Conservation (phyloP, 805 yeast species). For the Alloascoidea africana region DNA sequence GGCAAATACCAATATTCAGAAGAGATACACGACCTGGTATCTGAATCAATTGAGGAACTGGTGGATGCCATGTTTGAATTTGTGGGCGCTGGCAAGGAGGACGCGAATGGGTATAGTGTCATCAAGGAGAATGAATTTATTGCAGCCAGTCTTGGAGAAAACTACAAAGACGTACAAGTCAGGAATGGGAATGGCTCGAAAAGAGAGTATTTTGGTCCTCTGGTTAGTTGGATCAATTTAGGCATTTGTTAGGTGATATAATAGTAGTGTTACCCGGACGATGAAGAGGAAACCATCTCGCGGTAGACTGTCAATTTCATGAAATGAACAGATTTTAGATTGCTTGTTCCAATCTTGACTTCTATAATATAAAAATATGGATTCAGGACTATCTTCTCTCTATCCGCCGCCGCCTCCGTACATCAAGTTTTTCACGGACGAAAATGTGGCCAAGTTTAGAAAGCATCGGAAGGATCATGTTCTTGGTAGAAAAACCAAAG, state of each 20-base stretch:
- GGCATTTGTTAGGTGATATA: neutral
- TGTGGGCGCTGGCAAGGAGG: neutral
- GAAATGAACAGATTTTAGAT: no score
- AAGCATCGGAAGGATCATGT: slow-evolving; percentile 11
- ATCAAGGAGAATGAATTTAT: neutral
- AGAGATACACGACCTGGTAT: neutral
- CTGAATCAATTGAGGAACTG: neutral
- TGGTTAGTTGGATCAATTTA: slow-evolving; percentile 1
- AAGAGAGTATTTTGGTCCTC: neutral
- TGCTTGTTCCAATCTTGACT: no score
- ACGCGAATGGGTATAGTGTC: neutral
- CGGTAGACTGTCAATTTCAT: no score
- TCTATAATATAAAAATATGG: no score
- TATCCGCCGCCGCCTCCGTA: slow-evolving; percentile 94
- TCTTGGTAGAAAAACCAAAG: slow-evolving; percentile 8
- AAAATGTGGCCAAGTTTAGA: slow-evolving; percentile 35
- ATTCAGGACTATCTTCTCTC: slow-evolving; percentile 51
- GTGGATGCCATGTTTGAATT: neutral
- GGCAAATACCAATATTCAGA: no score
- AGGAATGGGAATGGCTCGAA: neutral
- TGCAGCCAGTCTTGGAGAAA: neutral
- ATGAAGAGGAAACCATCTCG: no score
- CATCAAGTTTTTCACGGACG: slow-evolving; percentile 55
- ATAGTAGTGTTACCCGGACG: no score
- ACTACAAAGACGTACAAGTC: neutral